phyloP scores from a whole-genome alignment of 2,329 filamentous ascomycete genomes.

The Byssoonygena ceratinophila region DNA sequence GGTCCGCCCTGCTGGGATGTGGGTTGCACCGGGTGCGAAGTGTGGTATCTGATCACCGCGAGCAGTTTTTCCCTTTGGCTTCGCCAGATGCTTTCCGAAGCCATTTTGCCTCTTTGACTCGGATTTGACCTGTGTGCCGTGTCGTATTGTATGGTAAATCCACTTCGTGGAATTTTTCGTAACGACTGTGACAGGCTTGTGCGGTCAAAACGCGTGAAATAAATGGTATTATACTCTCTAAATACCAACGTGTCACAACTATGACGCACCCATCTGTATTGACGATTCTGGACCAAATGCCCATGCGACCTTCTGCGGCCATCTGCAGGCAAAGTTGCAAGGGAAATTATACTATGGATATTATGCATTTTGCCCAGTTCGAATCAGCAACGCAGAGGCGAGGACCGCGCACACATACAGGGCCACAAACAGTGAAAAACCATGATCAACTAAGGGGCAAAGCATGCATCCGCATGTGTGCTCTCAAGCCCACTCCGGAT shows the following conservation, averaged over 20 bases:
- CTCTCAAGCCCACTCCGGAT: not conserved
- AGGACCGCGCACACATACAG: not conserved
- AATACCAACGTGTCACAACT: not conserved
- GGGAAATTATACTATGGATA: not conserved
- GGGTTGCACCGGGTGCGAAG: conserved; percentile 4
- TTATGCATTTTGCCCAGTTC: conserved; percentile 8
- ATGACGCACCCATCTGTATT: conserved; percentile 5
- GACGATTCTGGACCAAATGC: not conserved
- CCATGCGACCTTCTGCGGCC: conserved; percentile 16
- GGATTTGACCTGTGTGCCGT: conserved; percentile 3
- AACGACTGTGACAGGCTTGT: not conserved
- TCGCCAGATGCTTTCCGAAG: not conserved
- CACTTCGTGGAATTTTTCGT: not conserved
- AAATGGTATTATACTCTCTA: not conserved
- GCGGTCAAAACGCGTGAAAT: not conserved
- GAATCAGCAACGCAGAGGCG: conserved; percentile 6
- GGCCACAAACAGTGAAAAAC: not conserved
- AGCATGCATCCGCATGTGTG: not conserved
- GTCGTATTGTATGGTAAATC: not conserved
- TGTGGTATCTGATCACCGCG: not conserved
- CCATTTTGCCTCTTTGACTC: not conserved
- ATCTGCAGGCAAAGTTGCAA: not conserved
- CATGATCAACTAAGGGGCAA: not conserved
- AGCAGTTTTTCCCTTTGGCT: not conserved
- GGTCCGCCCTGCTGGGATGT: conserved; percentile 9